A percentile compares a stretch with the other conserved stretches of the same genome.
phyloP scores from a whole-genome alignment of 106 monocot genomes.

The Dendrobium catenatum region DNA sequence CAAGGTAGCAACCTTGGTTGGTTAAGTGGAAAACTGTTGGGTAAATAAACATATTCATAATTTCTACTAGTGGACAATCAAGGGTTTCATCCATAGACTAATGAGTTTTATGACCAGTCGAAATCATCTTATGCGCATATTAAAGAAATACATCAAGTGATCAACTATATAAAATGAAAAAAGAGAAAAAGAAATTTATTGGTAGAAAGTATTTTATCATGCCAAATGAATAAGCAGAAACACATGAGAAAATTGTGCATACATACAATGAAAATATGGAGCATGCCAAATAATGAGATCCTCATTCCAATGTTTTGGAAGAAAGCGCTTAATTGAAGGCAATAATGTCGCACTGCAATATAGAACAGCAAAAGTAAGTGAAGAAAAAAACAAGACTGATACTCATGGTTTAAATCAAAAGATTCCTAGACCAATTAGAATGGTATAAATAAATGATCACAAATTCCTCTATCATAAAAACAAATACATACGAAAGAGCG shows the following conservation, averaged over 20 bases:
- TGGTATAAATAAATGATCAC: neutral
- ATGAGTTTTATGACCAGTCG: neutral
- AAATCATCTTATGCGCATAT: neutral
- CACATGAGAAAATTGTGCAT: neutral
- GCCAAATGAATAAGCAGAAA: neutral
- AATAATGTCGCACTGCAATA: constrained; percentile 74
- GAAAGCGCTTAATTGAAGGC: constrained; percentile 78
- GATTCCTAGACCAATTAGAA: neutral
- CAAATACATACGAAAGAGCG: constrained; percentile 63
- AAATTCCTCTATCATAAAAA: neutral
- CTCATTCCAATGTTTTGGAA: constrained; percentile 80
- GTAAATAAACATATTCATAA: neutral
- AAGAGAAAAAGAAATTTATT: neutral
- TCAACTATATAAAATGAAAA: neutral
- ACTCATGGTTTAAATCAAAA: neutral
- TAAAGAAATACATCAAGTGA: neutral
- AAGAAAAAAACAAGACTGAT: neutral
- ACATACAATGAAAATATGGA: constrained; percentile 77
- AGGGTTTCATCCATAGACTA: neutral
- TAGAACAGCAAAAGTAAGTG: constrained; percentile 5
- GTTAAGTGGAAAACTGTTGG: neutral
- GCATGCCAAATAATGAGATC: constrained; percentile 53
- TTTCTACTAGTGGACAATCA: neutral
- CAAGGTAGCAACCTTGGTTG: neutral
- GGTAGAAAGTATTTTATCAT: neutral